Conservation (phyloP, 768 basidiomycete species). For the Cyclocybe aegerita region DNA sequence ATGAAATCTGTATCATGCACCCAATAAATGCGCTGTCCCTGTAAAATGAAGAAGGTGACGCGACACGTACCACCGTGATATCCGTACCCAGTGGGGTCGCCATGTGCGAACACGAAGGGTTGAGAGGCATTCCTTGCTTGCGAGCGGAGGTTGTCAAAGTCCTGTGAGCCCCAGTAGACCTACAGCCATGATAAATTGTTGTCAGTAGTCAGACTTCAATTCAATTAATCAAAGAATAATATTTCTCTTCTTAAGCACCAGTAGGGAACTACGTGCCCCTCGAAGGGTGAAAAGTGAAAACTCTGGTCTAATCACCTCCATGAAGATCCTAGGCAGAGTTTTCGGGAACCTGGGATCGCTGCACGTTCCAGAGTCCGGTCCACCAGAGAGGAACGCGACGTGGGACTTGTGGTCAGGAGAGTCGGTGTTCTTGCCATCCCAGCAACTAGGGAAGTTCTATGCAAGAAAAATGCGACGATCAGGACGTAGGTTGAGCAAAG, state of each 20-base stretch:
- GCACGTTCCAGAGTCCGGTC: conserved; percentile 50
- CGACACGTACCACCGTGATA: conserved; percentile 48
- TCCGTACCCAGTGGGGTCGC: conserved; percentile 65
- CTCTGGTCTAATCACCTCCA: conserved; percentile 36
- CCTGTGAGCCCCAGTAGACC: conserved; percentile 44
- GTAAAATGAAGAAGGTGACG: not conserved
- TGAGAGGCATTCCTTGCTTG: conserved; percentile 47
- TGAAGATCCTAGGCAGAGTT: conserved; percentile 47
- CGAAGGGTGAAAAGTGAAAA: not conserved
- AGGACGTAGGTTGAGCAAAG: not conserved
- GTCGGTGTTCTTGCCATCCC: conserved; percentile 54
- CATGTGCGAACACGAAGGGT: conserved; percentile 57
- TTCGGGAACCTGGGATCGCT: conserved; percentile 44
- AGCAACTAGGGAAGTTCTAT: conserved; percentile 55
- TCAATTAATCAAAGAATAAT: not conserved
- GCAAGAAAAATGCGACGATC: not conserved
- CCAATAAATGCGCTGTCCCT: no score
- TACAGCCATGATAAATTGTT: conserved; percentile 13
- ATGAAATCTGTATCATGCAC: conserved; percentile 39
- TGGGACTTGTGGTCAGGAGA: conserved; percentile 54
- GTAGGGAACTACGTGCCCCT: not conserved
- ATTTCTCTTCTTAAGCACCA: not conserved
- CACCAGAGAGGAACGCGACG: conserved; percentile 44
- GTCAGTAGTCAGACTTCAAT: not conserved
- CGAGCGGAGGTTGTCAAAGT: conserved; percentile 32